These are phyloP conservation scores for Polymyxa betae DNA, from an alignment of 208 protist species.

Conservation along the genomic window DNA sequence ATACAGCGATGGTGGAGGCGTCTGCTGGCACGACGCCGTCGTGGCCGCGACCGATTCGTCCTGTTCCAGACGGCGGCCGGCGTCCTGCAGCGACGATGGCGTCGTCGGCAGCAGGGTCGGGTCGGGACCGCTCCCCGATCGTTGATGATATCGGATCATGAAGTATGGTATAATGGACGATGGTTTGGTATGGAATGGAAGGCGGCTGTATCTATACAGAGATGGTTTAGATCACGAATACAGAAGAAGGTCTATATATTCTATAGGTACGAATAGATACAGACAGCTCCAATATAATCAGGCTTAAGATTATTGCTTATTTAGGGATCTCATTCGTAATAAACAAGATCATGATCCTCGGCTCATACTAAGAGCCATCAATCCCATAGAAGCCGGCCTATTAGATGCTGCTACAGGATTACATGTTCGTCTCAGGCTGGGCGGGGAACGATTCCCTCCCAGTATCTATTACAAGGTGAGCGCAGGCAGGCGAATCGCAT, in stretches of 20 bases:
- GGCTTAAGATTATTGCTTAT: neutral
- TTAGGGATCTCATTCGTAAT: constrained; percentile 64
- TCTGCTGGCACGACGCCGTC: neutral
- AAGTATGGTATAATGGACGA: no score
- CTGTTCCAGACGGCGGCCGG: neutral
- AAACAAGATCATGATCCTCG: constrained; percentile 57
- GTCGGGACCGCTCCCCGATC: neutral
- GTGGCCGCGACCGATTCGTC: neutral
- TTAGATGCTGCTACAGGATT: constrained; percentile 67
- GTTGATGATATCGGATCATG: neutral
- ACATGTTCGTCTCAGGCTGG: constrained; percentile 70
- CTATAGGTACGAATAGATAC: neutral
- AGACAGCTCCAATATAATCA: neutral
- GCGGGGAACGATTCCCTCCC: constrained; percentile 68
- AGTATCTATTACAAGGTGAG: constrained; percentile 70
- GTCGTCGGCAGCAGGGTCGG: neutral
- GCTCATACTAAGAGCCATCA: constrained; percentile 67
- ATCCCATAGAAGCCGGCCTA: constrained; percentile 67
- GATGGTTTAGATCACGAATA: neutral
- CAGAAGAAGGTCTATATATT: neutral
- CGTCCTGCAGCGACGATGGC: constrained; percentile 10
- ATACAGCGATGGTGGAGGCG: neutral
- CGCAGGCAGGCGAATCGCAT: neutral
- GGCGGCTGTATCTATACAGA: neutral
- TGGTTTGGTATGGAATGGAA: neutral